Conservation (phyloP, 2,329 filamentous ascomycete genomes). For the Phoma herbarum region DNA sequence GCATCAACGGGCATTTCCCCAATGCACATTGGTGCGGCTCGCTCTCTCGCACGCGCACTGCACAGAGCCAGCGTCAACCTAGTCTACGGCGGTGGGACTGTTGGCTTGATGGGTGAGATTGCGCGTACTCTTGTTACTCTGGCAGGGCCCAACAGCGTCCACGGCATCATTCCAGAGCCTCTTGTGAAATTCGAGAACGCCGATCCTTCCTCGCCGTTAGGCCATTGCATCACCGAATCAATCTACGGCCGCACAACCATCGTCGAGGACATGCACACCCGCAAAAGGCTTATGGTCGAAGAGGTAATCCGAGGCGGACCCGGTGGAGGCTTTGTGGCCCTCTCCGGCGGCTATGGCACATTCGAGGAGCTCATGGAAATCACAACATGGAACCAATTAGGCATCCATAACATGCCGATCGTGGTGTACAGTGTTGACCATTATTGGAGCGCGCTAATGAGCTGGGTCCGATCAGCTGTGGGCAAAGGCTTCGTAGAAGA, state of each 20-base stretch:
- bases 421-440: constrained; percentile 87
- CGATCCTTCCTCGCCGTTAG: constrained; percentile 58
- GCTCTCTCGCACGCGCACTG: constrained; percentile 75
- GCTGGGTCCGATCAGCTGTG: constrained; percentile 81
- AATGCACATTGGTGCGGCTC: constrained; percentile 79
- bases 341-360: constrained; percentile 91
- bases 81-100: constrained; percentile 94
- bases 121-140: constrained; percentile 86
- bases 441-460: constrained; percentile 87
- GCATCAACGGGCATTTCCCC: constrained; percentile 77
- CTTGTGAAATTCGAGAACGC: constrained; percentile 80
- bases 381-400: constrained; percentile 94
- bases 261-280: constrained; percentile 94
- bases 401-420: constrained; percentile 80
- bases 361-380: constrained; percentile 95
- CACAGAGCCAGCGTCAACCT: constrained; percentile 80
- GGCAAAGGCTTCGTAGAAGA: constrained; percentile 77
- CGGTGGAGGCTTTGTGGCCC: constrained; percentile 87
- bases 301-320: constrained; percentile 83
- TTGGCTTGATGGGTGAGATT: constrained; percentile 94
- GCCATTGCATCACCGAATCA: constrained; percentile 64
- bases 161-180: constrained; percentile 91
- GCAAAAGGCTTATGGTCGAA: constrained; percentile 91
- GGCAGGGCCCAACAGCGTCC: constrained; percentile 80
- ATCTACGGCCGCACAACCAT: constrained; percentile 86